These are phyloP conservation scores for Apiospora aurea DNA, from an alignment of 2,329 filamentous ascomycete species.

Conservation along the genomic window DNA sequence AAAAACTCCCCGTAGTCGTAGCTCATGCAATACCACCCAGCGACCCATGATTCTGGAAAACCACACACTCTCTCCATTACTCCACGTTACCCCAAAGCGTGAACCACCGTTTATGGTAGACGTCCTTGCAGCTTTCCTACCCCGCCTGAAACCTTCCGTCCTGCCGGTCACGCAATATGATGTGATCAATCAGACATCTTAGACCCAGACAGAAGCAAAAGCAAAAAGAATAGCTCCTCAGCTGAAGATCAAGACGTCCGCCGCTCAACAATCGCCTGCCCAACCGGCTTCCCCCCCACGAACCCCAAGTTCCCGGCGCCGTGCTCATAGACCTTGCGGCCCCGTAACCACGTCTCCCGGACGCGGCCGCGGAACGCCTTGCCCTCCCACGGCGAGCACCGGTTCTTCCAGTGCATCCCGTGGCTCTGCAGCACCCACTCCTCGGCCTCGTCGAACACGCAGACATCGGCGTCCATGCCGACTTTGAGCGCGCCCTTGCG, in stretches of 20 bases:
- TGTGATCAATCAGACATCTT: neutral
- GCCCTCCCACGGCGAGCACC: conserved; percentile 89
- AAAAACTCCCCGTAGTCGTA: neutral
- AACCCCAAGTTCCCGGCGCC: conserved; percentile 62
- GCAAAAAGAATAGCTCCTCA: neutral
- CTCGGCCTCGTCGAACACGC: conserved; percentile 87
- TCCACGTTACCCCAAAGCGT: neutral
- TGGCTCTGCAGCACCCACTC: conserved; percentile 76
- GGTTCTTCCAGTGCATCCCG: conserved; percentile 95
- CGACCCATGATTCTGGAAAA: neutral
- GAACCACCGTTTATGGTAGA: neutral
- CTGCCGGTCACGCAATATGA: conserved; percentile 3
- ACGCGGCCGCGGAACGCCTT: conserved; percentile 80
- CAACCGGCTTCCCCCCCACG: conserved; percentile 55
- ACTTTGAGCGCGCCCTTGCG: conserved; percentile 81
- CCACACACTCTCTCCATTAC: neutral
- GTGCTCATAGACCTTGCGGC: conserved; percentile 75
- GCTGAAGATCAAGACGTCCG: conserved; percentile 47
- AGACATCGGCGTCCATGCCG: conserved; percentile 89
- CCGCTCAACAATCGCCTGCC: conserved; percentile 67
- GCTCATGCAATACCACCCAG: neutral
- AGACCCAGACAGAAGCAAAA: neutral
- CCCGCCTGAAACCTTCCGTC: neutral
- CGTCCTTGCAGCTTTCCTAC: neutral
- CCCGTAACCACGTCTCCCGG: conserved; percentile 84